These are phyloP conservation scores for Cryptococcus hybrid DNA, from an alignment of 1,284 basidiomycete species.

Conservation along the genomic window DNA sequence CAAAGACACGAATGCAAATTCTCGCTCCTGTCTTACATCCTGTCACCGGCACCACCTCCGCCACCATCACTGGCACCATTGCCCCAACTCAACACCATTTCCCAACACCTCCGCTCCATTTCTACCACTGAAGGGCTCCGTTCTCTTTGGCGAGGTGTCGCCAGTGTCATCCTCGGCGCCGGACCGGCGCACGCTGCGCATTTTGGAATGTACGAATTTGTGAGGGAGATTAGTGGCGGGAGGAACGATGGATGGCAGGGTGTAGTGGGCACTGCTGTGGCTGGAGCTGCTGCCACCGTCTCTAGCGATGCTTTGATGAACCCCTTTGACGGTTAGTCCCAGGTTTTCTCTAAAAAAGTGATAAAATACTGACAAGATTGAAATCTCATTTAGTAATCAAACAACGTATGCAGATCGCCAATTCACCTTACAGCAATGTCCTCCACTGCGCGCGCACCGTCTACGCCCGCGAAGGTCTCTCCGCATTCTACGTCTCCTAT, in stretches of 20 bases:
- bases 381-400: slow-evolving; percentile 77
- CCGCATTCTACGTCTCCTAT: slow-evolving; percentile 97
- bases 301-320: slow-evolving; percentile 99
- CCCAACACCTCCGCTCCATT: slow-evolving; percentile 53
- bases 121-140: slow-evolving; percentile 88
- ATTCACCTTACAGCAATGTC: slow-evolving; percentile 84
- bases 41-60: slow-evolving; percentile 77
- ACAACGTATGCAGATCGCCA: slow-evolving; percentile 97
- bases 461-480: slow-evolving; percentile 79
- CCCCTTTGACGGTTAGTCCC: slow-evolving; percentile 87
- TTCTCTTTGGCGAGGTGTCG: slow-evolving; percentile 93
- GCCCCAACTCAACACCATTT: slow-evolving; percentile 36
- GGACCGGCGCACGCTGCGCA: slow-evolving; percentile 98
- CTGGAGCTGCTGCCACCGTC: slow-evolving; percentile 92
- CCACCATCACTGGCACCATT: slow-evolving; percentile 16
- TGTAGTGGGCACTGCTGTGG: slow-evolving; percentile 64
- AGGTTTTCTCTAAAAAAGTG: slow-evolving; percentile 5
- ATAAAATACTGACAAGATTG: not conserved
- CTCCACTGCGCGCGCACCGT: slow-evolving; percentile 74
- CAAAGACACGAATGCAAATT: slow-evolving; percentile 98
- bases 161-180: slow-evolving; percentile 94
- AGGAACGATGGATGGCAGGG: slow-evolving; percentile 45
- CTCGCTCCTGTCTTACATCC: slow-evolving; percentile 61
- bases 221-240: slow-evolving; percentile 90
- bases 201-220: slow-evolving; percentile 93